Evolutionary conservation across 306 rosid genomes (phyloP).

Genomic region (Astragalus glycyphyllos): DNA sequence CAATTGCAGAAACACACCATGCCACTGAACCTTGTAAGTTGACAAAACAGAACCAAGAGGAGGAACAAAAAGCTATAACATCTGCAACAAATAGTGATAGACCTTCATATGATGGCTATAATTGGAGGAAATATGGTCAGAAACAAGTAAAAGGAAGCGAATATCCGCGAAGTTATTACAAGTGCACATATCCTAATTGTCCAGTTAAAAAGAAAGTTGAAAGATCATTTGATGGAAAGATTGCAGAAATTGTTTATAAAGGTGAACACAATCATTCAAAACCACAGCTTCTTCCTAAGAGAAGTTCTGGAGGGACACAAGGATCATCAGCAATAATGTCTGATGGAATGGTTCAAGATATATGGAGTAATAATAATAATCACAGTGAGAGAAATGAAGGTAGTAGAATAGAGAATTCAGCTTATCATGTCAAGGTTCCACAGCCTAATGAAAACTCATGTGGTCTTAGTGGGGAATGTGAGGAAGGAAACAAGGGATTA

Average conservation of each 20-base stretch:
- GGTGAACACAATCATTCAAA: conserved; percentile 93
- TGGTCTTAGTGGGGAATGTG: conserved; percentile 73
- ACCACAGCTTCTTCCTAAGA: conserved; percentile 81
- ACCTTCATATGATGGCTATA: conserved; percentile 93
- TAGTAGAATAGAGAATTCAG: conserved; percentile 59
- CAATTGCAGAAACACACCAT: conserved; percentile 50
- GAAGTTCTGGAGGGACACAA: conserved; percentile 60
- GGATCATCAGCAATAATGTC: conserved; percentile 55
- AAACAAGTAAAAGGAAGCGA: conserved; percentile 99
- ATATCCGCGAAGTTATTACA: conserved; percentile 89
- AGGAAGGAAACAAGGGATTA: conserved; percentile 68
- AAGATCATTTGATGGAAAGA: conserved; percentile 87
- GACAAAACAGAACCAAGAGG: conserved; percentile 54
- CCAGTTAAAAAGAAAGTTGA: conserved; percentile 97
- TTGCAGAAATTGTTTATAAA: conserved; percentile 93
- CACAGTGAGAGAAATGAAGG: conserved; percentile 62
- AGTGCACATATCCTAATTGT: conserved; percentile 92
- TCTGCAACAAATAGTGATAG: conserved; percentile 58
- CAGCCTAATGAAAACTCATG: conserved; percentile 57
- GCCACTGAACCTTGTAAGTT: conserved; percentile 51
- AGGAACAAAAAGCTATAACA: conserved; percentile 58
- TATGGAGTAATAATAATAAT: conserved; percentile 53
- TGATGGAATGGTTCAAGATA: conserved; percentile 62
- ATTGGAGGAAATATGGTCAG: conserved; percentile 99
- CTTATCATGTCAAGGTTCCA: conserved; percentile 51